These are phyloP conservation scores for Diaporthe sp. DNA, from an alignment of 2,329 filamentous ascomycete species.

Conservation along the genomic window DNA sequence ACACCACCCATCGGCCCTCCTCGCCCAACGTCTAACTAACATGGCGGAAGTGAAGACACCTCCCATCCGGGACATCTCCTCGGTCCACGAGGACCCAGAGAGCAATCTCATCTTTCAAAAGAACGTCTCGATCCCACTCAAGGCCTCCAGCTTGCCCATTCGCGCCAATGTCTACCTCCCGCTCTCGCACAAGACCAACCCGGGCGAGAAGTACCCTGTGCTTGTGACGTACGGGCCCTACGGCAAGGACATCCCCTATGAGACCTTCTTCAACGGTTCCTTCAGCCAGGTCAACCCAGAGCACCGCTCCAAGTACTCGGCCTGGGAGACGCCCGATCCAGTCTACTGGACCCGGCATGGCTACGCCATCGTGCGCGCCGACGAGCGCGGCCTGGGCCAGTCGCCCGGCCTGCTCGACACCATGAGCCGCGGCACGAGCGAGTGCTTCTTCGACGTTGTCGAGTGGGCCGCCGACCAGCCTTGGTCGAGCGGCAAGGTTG, in stretches of 20 bases:
- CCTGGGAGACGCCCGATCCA: conserved; percentile 70
- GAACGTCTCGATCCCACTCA: conserved; percentile 43
- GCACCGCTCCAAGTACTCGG: conserved; percentile 63
- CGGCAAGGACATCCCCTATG: conserved; percentile 77
- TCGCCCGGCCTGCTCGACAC: conserved; percentile 58
- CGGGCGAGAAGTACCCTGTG: conserved; percentile 59
- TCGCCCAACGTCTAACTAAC: neutral
- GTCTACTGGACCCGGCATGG: conserved; percentile 65
- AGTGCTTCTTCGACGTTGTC: conserved; percentile 60
- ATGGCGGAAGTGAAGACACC: conserved; percentile 33
- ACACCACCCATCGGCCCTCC: neutral
- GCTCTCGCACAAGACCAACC: conserved; percentile 31
- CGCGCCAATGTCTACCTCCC: conserved; percentile 45
- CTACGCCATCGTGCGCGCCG: conserved; percentile 65
- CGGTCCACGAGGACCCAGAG: conserved; percentile 34
- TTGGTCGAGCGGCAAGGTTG: conserved; percentile 61
- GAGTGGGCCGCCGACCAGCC: conserved; percentile 59
- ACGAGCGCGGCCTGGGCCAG: conserved; percentile 60
- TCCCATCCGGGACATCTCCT: conserved; percentile 37
- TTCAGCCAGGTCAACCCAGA: conserved; percentile 63
- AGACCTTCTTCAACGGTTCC: conserved; percentile 51
- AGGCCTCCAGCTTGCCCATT: conserved; percentile 39
- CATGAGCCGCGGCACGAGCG: conserved; percentile 59
- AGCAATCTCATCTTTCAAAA: conserved; percentile 39
- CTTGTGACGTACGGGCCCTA: conserved; percentile 79